Conservation (phyloP, 2,329 filamentous ascomycete genomes). For the Sordariomycetes sp. region DNA sequence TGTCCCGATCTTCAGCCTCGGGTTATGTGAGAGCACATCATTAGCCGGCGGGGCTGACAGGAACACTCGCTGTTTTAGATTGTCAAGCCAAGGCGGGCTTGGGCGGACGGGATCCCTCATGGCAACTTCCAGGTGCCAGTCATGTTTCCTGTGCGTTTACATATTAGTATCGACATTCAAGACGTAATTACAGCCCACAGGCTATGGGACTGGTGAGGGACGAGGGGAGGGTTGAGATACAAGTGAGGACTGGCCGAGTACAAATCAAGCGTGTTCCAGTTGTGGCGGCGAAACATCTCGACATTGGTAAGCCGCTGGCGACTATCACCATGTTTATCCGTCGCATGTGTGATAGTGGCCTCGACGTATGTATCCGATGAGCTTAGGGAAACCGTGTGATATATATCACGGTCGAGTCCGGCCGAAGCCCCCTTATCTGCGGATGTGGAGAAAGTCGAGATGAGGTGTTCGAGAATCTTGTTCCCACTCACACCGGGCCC, state of each 20-base stretch:
- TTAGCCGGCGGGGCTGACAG: background rate
- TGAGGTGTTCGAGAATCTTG: background rate
- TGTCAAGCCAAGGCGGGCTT: background rate
- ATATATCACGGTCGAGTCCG: background rate
- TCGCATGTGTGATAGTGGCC: background rate
- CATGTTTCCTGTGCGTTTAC: background rate
- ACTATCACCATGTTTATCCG: background rate
- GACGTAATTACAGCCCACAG: background rate
- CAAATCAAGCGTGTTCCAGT: background rate
- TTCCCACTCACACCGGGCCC: background rate
- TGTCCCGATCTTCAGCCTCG: background rate
- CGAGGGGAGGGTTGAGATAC: background rate
- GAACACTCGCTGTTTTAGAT: background rate
- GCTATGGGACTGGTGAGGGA: background rate
- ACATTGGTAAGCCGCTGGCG: background rate
- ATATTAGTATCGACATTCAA: background rate
- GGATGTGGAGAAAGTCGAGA: background rate
- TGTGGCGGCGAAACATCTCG: background rate
- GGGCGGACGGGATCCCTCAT: background rate
- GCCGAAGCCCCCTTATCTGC: background rate
- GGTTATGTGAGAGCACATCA: background rate
- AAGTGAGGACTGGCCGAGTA: background rate
- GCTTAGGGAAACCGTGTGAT: background rate
- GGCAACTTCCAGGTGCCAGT: background rate
- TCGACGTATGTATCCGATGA: background rate